phyloP scores from a whole-genome alignment of 148 eudicot genomes.

The Euryodendron excelsum region DNA sequence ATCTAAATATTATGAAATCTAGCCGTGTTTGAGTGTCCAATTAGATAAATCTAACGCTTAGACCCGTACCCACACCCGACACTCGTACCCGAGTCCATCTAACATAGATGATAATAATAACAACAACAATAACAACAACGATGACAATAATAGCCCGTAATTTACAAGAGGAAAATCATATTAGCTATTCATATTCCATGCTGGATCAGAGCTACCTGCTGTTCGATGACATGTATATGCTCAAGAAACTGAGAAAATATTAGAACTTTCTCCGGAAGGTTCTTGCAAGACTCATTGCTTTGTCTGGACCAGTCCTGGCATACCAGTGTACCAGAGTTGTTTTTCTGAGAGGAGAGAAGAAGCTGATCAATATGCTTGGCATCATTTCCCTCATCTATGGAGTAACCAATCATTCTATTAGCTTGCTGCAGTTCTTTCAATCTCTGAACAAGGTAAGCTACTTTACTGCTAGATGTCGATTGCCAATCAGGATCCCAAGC shows the following conservation, averaged over 20 bases:
- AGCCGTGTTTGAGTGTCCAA: no score
- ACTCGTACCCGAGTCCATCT: no score
- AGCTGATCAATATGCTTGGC: constrained; percentile 21
- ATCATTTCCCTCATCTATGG: constrained; percentile 26
- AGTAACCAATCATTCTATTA: constrained; percentile 27
- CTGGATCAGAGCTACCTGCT: constrained; percentile 54
- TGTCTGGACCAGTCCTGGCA: constrained; percentile 20
- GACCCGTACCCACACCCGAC: no score
- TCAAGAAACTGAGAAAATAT: constrained; percentile 98
- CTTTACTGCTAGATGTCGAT: constrained; percentile 98
- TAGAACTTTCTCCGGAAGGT: constrained; percentile 61
- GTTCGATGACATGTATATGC: constrained; percentile 90
- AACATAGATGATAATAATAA: not conserved
- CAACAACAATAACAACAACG: not conserved
- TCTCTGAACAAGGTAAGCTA: constrained; percentile 70
- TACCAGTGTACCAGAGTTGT: constrained; percentile 11
- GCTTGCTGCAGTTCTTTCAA: constrained; percentile 67
- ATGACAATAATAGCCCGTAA: not conserved
- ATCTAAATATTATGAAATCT: no score
- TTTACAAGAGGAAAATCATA: not conserved
- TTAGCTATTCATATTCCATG: not conserved
- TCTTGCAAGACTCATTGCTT: constrained; percentile 26
- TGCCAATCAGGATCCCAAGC: constrained; percentile 99
- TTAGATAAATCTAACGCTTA: no score
- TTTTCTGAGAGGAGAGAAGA: constrained; percentile 14